Conservation (phyloP, 2,329 filamentous ascomycete species). For the Ophiocordyceps camponoti-leonardi region DNA sequence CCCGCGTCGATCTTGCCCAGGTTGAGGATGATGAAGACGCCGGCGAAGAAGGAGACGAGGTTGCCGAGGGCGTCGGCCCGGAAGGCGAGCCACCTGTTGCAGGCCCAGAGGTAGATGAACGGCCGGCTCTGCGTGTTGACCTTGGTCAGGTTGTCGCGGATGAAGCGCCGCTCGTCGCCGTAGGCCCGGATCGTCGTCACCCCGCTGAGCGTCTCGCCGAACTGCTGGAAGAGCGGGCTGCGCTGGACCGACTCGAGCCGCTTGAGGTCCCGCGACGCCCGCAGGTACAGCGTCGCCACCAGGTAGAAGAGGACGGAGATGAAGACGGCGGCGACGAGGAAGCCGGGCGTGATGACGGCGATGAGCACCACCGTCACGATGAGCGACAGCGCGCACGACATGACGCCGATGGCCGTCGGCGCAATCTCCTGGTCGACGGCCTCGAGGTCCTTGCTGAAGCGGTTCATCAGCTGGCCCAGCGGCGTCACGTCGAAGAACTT, state of each 20-base stretch:
- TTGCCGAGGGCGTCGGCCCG: conserved; percentile 83
- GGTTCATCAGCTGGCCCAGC: conserved; percentile 90
- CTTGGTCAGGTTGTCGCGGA: conserved; percentile 72
- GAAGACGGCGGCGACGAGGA: conserved; percentile 72
- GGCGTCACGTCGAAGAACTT: conserved; percentile 96
- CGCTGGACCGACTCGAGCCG: conserved; percentile 85
- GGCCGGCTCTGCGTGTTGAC: conserved; percentile 87
- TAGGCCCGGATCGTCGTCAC: conserved; percentile 97
- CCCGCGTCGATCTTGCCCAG: conserved; percentile 75
- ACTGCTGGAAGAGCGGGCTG: conserved; percentile 93
- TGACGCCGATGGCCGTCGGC: conserved; percentile 65
- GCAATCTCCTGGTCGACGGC: conserved; percentile 92
- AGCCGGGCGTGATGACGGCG: conserved; percentile 73
- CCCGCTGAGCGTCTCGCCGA: conserved; percentile 84
- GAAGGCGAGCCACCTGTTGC: conserved; percentile 92
- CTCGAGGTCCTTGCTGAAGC: conserved; percentile 95
- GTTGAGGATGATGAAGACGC: conserved; percentile 74
- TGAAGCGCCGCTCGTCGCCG: conserved; percentile 82
- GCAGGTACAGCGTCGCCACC: conserved; percentile 76
- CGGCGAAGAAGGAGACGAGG: conserved; percentile 83
- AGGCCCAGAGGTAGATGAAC: conserved; percentile 92
- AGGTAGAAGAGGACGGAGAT: conserved; percentile 71
- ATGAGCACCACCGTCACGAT: conserved; percentile 80
- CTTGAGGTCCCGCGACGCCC: conserved; percentile 88
- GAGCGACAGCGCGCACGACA: conserved; percentile 47